Base-by-base conservation (phyloP, 2,329 filamentous ascomycete genomes). In the Monosporascus ibericus region DNA sequence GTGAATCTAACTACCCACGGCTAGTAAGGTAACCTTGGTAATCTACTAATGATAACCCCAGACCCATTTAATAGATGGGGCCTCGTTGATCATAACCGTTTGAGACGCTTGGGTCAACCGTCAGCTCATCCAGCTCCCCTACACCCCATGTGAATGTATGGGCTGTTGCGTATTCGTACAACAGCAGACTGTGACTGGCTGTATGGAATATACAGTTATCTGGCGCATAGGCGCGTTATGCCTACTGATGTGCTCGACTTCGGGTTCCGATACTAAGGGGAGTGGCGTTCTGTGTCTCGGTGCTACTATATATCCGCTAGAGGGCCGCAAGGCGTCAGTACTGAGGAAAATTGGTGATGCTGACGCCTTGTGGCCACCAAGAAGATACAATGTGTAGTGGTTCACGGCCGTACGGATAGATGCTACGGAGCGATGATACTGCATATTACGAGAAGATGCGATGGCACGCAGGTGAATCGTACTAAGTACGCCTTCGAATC, bases 401-500 rank as follows among this genome's bases (percentile, higher is more conserved):
- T 34, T 34, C 30, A 34, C 9, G 5, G 30, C 17, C 18, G 11
- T 40, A 40, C 18, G 17, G 18, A 20, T 40, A 7, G 17, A 40
- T 18, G 38, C 9, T 40, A 40, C 6, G 38, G 17, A 40, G 38
- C 7, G 17, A 40, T n/a, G 17, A 17, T 5, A 40, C 17, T 8
- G 11, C 18, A 15, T 24, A 27, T 11, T 11, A 24, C 6, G 11
- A n/a, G 20, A 25, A n/a, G 24, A 15, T 5, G 20, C 22, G 42
- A 46, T 46, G 18, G 17, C 30, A 46, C 30, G 42, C 42, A 46
- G 22, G 24, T 46, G 42, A 30, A 30, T 17, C 42, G 30, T 46
- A 46, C 18, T 40, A n/a, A 8, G 18, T 40, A 20, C 38, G 22
- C 11, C 22, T 24, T 17, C 24, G n/a, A 61, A 61, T 62, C 61